Evolutionary conservation across 352 stramenopile genomes (phyloP).

Genomic region (Phytophthora vignae): DNA sequence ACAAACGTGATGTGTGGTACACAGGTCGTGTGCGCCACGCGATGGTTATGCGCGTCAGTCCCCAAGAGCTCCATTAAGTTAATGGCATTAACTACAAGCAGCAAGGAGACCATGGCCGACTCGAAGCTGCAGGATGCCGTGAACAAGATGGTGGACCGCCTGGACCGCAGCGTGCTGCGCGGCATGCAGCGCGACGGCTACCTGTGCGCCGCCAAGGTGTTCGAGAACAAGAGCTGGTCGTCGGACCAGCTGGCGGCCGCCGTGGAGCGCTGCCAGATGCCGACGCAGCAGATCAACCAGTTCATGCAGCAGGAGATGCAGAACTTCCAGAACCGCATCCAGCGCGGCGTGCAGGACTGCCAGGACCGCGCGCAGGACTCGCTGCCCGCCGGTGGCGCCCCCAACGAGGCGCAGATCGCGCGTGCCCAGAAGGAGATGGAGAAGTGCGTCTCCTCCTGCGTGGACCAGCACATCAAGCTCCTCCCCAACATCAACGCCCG

Average conservation of each 20-base stretch:
- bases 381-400: conserved; percentile 62
- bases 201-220: conserved; percentile 88
- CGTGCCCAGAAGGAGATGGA: conserved; percentile 83
- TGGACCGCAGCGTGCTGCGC: conserved; percentile 81
- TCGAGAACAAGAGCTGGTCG: conserved; percentile 84
- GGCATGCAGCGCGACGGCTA: conserved; percentile 85
- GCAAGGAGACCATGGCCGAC: conserved; percentile 79
- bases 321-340: conserved; percentile 86
- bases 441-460: conserved; percentile 66
- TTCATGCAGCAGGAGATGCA: conserved; percentile 88
- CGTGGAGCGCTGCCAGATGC: conserved; percentile 88
- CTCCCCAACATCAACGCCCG: conserved; percentile 79
- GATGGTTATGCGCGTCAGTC: conserved; percentile 9
- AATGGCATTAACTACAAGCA: background rate
- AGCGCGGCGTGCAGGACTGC: conserved; percentile 89
- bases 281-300: conserved; percentile 85
- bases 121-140: conserved; percentile 86
- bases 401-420: conserved; percentile 76
- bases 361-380: conserved; percentile 83
- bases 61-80: background rate
- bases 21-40: conserved; percentile 19
- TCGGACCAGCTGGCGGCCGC: conserved; percentile 83
- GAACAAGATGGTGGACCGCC: conserved; percentile 83
- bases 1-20: background rate
- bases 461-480: conserved; percentile 82